Evolutionary conservation across 2,329 filamentous ascomycete genomes (phyloP).

Genomic region (Cytospora chrysosperma): DNA sequence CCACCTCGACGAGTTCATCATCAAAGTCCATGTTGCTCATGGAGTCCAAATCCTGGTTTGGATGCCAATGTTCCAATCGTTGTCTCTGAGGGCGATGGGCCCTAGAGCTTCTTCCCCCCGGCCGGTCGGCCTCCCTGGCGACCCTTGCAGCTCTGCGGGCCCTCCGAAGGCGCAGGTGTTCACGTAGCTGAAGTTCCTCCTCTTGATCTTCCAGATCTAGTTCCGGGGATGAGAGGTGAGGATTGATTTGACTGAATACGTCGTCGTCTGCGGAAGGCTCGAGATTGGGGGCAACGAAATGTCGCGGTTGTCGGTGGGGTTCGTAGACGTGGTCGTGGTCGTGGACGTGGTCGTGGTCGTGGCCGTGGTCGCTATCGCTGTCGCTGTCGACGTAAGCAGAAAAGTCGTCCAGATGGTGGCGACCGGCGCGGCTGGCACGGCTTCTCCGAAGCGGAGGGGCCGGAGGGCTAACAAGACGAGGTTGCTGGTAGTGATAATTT

Average conservation of each 20-base stretch:
- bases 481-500: not conserved
- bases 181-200: not conserved
- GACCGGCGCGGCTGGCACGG: not conserved
- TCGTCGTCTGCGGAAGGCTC: not conserved
- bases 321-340: not conserved
- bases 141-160: slow-evolving; percentile 11
- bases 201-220: not conserved
- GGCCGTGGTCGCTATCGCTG: not conserved
- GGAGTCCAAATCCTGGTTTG: not conserved
- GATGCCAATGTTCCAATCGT: not conserved
- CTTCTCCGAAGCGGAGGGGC: not conserved
- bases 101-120: slow-evolving; percentile 1
- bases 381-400: not conserved
- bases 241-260: not conserved
- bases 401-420: not conserved
- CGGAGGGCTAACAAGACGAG: not conserved
- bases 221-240: not conserved
- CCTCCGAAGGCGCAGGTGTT: slow-evolving; percentile 5
- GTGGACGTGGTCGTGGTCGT: too few species aligned
- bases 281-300: not conserved
- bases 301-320: not conserved
- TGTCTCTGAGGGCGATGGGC: not conserved
- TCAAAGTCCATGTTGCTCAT: slow-evolving; percentile 15
- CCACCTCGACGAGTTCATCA: slow-evolving; percentile 21
- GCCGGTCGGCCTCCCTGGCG: slow-evolving; percentile 7